Percentiles rank a stretch among this genome's conserved stretches.
phyloP scores from a whole-genome alignment of 306 rosid genomes.

The Pterocarpus santalinus region DNA sequence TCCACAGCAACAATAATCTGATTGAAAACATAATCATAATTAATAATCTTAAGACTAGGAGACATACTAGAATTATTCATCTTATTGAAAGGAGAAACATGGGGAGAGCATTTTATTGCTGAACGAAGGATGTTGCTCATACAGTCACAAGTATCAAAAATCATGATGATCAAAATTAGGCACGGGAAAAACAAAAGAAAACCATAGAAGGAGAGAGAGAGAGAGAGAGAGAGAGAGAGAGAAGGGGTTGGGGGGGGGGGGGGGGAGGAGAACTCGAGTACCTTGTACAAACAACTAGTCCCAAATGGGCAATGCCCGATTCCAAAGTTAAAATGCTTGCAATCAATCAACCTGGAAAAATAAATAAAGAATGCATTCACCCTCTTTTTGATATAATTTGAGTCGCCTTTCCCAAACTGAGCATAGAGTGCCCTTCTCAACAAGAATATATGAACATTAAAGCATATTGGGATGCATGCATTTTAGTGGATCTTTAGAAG shows the following conservation, averaged over 20 bases:
- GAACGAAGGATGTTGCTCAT: not conserved
- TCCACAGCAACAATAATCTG: constrained; percentile 10
- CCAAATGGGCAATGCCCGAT: constrained; percentile 91
- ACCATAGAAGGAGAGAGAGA: not conserved
- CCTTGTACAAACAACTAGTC: constrained; percentile 88
- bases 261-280: constrained; percentile 40
- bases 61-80: not conserved
- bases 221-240: too few species aligned
- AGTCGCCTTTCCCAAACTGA: not conserved
- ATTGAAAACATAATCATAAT: not conserved
- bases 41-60: not conserved
- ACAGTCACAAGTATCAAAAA: too few species aligned
- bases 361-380: not conserved
- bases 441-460: not conserved
- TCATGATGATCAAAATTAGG: too few species aligned
- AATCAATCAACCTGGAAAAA: constrained; percentile 78
- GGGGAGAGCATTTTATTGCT: constrained; percentile 17
- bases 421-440: not conserved
- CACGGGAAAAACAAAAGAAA: not conserved
- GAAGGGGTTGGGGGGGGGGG: too few species aligned
- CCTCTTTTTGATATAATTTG: not conserved
- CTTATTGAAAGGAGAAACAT: not conserved
- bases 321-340: constrained; percentile 90
- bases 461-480: constrained; percentile 4
- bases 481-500: not conserved